These are phyloP conservation scores for Castanea crenata DNA, from an alignment of 306 rosid species.

Conservation along the genomic window DNA sequence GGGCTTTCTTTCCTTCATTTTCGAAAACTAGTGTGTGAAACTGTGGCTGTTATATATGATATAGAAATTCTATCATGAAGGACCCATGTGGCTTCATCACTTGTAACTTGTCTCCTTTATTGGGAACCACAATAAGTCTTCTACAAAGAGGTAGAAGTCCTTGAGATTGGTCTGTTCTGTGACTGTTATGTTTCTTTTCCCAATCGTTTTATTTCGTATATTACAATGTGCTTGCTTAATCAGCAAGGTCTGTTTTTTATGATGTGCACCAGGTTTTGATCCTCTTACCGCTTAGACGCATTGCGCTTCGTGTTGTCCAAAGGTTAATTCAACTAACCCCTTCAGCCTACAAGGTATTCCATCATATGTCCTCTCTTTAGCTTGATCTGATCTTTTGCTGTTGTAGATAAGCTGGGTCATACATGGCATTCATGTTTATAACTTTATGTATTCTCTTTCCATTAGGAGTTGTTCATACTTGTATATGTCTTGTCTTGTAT, in stretches of 20 bases:
- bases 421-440: background rate
- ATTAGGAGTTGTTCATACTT: background rate
- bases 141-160: background rate
- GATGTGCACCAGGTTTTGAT: conserved; percentile 67
- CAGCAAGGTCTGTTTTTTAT: background rate
- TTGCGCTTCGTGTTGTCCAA: conserved; percentile 66
- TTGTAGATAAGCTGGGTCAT: background rate
- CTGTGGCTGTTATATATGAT: background rate
- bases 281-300: conserved; percentile 74
- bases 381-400: conserved; percentile 10
- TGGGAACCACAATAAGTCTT: background rate
- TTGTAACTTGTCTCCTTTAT: background rate
- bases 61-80: background rate
- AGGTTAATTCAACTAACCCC: conserved; percentile 86
- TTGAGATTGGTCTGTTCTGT: background rate
- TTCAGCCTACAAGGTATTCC: conserved; percentile 65
- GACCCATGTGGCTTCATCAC: background rate
- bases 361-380: background rate
- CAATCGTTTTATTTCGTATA: background rate
- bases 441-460: background rate
- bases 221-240: background rate
- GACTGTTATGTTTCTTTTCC: background rate
- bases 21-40: background rate
- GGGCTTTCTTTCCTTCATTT: background rate
- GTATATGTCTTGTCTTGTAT: background rate